These are phyloP conservation scores for Fragaria ananassa DNA, from an alignment of 306 rosid genomes.

Conservation along the genomic window DNA sequence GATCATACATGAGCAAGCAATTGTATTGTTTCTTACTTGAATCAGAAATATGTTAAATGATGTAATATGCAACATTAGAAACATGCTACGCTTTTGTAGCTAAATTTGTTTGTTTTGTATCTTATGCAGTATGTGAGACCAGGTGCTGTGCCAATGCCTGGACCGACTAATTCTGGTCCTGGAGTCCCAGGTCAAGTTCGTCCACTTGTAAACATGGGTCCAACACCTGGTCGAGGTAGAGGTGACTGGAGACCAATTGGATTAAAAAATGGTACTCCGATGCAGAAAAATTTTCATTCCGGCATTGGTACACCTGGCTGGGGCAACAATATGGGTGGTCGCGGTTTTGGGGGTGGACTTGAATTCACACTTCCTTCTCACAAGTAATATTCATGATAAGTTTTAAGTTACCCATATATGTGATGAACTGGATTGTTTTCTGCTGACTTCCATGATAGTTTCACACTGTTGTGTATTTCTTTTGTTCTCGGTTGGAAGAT, in stretches of 20 bases:
- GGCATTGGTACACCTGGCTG: slow-evolving; percentile 75
- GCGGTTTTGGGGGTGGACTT: slow-evolving; percentile 86
- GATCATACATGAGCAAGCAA: background rate
- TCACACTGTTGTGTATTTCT: background rate
- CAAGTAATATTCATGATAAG: slow-evolving; percentile 50
- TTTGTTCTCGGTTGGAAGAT: background rate
- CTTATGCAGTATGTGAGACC: slow-evolving; percentile 88
- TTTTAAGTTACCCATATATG: background rate
- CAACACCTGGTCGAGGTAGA: slow-evolving; percentile 80
- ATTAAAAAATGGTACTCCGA: slow-evolving; percentile 47
- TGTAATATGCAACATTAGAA: slow-evolving; percentile 14
- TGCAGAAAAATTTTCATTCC: slow-evolving; percentile 79
- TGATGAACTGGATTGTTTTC: background rate
- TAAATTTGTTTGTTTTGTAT: slow-evolving; percentile 17
- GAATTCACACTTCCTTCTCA: slow-evolving; percentile 98
- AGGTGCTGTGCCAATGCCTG: slow-evolving; percentile 80
- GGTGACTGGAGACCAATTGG: slow-evolving; percentile 98
- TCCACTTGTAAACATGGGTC: slow-evolving; percentile 62
- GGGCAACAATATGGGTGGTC: slow-evolving; percentile 74
- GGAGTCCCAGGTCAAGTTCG: slow-evolving; percentile 87
- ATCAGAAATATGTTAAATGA: background rate
- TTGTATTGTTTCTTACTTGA: background rate
- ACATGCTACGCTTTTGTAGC: slow-evolving; percentile 3
- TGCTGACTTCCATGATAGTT: background rate
- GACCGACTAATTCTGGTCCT: slow-evolving; percentile 56